A percentile compares a stretch with the other conserved stretches of the same genome.
These are phyloP conservation scores for Rhododendron williamsianum DNA, from an alignment of 148 eudicot genomes.

Conservation along the genomic window DNA sequence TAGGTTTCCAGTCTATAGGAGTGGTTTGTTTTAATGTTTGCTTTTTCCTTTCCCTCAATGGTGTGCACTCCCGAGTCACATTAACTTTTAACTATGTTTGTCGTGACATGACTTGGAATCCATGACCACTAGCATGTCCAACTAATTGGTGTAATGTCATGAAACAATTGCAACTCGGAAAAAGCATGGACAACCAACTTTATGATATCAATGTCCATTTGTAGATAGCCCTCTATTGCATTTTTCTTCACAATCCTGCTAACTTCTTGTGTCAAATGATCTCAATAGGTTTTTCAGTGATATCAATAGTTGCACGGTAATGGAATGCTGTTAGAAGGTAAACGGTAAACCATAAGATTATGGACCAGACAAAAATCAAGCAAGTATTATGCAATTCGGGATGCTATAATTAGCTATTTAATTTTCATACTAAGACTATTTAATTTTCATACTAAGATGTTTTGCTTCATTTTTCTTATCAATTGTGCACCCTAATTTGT, in stretches of 20 bases:
- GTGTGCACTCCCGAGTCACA: neutral
- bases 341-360: neutral
- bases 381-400: neutral
- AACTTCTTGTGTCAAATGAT: neutral
- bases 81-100: neutral
- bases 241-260: neutral
- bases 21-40: neutral
- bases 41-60: neutral
- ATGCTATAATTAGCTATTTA: neutral
- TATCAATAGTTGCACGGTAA: neutral
- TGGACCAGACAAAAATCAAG: neutral
- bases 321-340: neutral
- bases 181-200: neutral
- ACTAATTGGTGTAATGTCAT: neutral
- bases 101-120: neutral
- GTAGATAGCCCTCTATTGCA: neutral
- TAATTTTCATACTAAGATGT: neutral
- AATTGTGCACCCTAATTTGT: neutral
- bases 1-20: neutral
- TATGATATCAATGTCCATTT: neutral
- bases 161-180: neutral
- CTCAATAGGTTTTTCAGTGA: constrained; percentile 1
- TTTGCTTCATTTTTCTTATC: neutral
- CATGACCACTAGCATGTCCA: neutral
- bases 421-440: neutral